These are phyloP conservation scores for Astragalus membranaceus DNA, from an alignment of 306 rosid genomes.

Conservation along the genomic window DNA sequence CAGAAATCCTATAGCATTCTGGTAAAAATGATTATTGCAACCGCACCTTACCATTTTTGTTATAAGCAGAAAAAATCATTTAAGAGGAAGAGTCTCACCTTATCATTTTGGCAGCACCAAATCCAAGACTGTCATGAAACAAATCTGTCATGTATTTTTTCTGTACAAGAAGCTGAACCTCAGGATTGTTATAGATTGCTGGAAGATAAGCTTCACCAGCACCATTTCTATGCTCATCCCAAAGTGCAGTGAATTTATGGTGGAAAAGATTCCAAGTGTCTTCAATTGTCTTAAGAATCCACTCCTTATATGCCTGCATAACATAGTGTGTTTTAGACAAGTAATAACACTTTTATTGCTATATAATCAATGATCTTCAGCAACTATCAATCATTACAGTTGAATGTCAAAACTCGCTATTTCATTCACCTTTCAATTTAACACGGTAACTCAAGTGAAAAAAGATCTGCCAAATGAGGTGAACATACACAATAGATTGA, in stretches of 20 bases:
- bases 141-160: constrained; percentile 52
- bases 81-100: constrained; percentile 40
- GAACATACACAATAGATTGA: constrained; percentile 12
- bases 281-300: constrained; percentile 75
- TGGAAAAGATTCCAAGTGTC: constrained; percentile 76
- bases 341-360: background rate
- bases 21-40: too few species aligned
- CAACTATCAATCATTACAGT: background rate
- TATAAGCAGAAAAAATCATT: background rate
- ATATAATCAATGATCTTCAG: background rate
- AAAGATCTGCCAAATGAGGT: background rate
- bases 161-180: constrained; percentile 55
- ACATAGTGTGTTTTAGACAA: constrained; percentile 2
- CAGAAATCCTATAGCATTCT: too few species aligned
- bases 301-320: constrained; percentile 66
- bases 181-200: constrained; percentile 56
- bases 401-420: background rate
- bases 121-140: constrained; percentile 79
- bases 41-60: too few species aligned
- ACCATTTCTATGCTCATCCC: constrained; percentile 71
- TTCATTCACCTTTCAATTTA: background rate
- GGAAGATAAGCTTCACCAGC: constrained; percentile 88
- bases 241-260: constrained; percentile 56
- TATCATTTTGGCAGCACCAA: constrained; percentile 92
- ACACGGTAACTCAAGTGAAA: background rate